Evolutionary conservation across 2,329 filamentous ascomycete genomes (phyloP).

Genomic region (Mycocentrospora acerina): DNA sequence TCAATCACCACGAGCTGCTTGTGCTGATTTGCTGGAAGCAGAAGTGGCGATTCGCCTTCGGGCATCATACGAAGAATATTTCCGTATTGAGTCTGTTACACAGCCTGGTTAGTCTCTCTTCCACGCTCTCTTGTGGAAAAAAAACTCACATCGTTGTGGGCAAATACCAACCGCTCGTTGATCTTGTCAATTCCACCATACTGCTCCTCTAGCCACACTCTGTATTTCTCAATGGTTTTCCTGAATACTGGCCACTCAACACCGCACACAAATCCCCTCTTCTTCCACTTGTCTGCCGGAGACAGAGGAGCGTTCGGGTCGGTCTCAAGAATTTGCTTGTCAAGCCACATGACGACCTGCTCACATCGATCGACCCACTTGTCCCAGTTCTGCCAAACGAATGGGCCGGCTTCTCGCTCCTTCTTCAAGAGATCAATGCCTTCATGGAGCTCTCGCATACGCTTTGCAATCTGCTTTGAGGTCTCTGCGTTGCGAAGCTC

Average conservation of each 20-base stretch:
- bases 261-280: constrained; percentile 76
- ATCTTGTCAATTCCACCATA: constrained; percentile 70
- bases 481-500: constrained; percentile 81
- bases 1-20: constrained; percentile 97
- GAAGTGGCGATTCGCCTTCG: constrained; percentile 73
- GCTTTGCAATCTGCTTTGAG: constrained; percentile 90
- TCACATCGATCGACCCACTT: constrained; percentile 75
- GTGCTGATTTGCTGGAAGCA: constrained; percentile 88
- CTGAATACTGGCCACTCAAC: constrained; percentile 80
- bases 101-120: constrained; percentile 10
- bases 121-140: constrained; percentile 2
- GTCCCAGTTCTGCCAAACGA: constrained; percentile 92
- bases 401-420: constrained; percentile 77
- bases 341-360: constrained; percentile 60
- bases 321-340: constrained; percentile 58
- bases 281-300: constrained; percentile 61
- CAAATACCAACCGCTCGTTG: constrained; percentile 79
- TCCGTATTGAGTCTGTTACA: constrained; percentile 84
- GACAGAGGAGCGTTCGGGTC: constrained; percentile 37
- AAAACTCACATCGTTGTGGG: constrained; percentile 86
- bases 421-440: constrained; percentile 81
- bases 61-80: constrained; percentile 85
- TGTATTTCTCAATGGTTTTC: constrained; percentile 73
- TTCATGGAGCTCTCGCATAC: constrained; percentile 94
- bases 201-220: constrained; percentile 68